A percentile compares a stretch with the other conserved stretches of the same genome.
phyloP scores from a whole-genome alignment of 139 green algal species.

The Tetradesmus lagerheimii region DNA sequence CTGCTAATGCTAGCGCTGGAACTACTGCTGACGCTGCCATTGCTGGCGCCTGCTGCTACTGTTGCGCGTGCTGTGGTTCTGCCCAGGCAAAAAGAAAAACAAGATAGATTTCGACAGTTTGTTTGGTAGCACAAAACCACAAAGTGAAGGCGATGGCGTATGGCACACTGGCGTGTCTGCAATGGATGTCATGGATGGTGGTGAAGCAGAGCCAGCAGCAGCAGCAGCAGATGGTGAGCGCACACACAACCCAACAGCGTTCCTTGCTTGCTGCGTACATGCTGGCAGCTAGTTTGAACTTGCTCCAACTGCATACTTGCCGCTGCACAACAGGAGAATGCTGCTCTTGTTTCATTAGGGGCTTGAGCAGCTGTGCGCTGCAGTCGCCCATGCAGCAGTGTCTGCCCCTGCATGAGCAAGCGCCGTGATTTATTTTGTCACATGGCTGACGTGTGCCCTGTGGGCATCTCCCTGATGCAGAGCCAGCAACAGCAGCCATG shows the following conservation, averaged over 20 bases:
- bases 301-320: too few relatives aligned
- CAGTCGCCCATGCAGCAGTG: neutral
- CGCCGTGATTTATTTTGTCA: too few relatives aligned
- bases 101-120: slow-evolving; percentile 24
- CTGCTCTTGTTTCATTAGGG: too few relatives aligned
- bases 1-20: neutral
- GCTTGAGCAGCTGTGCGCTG: too few relatives aligned
- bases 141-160: neutral
- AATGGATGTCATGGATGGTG: slow-evolving; percentile 6
- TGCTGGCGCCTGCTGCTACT: neutral
- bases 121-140: slow-evolving; percentile 14
- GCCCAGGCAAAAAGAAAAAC: slow-evolving; percentile 17
- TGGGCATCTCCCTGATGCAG: neutral
- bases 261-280: neutral
- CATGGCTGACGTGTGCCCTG: too few relatives aligned
- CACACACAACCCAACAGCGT: neutral
- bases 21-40: neutral
- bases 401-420: too few relatives aligned
- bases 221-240: slow-evolving; percentile 8
- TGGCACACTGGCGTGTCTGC: slow-evolving; percentile 1
- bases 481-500: slow-evolving; percentile 35
- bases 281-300: neutral
- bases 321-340: neutral
- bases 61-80: neutral
- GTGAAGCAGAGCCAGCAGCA: slow-evolving; percentile 6